Evolutionary conservation across 305 asterid genomes (phyloP).

Genomic region (Solanum hybrid): DNA sequence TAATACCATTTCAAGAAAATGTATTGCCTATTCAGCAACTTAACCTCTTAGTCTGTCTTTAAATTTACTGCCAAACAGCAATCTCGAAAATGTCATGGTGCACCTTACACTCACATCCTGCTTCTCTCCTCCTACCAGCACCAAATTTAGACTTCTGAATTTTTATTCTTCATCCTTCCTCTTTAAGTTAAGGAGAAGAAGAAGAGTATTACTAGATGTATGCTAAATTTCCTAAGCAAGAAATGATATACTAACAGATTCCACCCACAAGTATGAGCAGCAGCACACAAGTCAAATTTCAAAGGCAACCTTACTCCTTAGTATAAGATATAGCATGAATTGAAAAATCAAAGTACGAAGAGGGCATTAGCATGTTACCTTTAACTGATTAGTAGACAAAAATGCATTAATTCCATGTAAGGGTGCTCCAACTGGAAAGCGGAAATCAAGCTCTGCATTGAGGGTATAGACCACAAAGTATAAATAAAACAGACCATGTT

Average conservation of each 20-base stretch:
- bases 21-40: background rate
- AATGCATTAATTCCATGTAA: slow-evolving; percentile 87
- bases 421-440: slow-evolving; percentile 88
- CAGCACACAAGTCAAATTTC: background rate
- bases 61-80: background rate
- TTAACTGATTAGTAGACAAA: slow-evolving; percentile 89
- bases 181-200: background rate
- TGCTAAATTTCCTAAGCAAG: background rate
- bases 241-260: background rate
- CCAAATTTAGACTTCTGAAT: background rate
- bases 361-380: slow-evolving; percentile 35
- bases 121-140: background rate
- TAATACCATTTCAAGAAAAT: background rate
- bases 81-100: background rate
- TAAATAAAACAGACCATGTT: slow-evolving; percentile 3
- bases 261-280: background rate
- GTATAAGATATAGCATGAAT: background rate
- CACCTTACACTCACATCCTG: background rate
- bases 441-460: slow-evolving; percentile 94
- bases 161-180: background rate
- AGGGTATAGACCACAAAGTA: slow-evolving; percentile 16
- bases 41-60: background rate
- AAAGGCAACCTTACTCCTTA: background rate
- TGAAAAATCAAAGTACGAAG: background rate
- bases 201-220: background rate